Conservation (phyloP, 2,329 filamentous ascomycete genomes). For the Alternaria conjuncta region DNA sequence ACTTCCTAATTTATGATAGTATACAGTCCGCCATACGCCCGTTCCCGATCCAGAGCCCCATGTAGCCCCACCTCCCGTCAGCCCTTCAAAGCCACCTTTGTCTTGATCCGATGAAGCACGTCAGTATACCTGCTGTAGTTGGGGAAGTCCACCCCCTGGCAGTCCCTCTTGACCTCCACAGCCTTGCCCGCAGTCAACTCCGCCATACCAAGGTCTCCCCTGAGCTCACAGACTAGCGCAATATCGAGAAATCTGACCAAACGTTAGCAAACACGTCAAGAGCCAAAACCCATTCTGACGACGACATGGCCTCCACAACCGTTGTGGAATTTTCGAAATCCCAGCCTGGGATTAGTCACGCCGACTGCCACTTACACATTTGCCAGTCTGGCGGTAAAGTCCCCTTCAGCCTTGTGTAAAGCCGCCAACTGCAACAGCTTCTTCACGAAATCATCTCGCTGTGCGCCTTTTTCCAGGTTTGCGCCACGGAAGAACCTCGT, state of each 20-base stretch:
- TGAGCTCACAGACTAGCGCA: conserved; percentile 38
- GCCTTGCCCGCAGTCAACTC: conserved; percentile 30
- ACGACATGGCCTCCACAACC: neutral
- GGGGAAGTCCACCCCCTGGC: conserved; percentile 37
- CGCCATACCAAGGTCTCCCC: conserved; percentile 30
- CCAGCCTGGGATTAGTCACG: neutral
- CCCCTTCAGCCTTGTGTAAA: conserved; percentile 35
- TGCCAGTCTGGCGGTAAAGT: conserved; percentile 31
- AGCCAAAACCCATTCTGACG: neutral
- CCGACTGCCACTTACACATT: conserved; percentile 27
- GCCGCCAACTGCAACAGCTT: conserved; percentile 38
- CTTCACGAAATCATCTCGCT: conserved; percentile 19
- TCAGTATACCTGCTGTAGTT: conserved; percentile 30
- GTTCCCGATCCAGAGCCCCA: neutral
- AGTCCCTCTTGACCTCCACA: conserved; percentile 34
- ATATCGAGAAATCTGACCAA: conserved; percentile 38
- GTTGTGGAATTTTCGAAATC: too few species aligned
- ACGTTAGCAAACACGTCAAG: conserved; percentile 1
- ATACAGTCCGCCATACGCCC: neutral
- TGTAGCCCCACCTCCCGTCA: neutral
- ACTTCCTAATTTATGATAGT: neutral
- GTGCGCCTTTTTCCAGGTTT: conserved; percentile 18
- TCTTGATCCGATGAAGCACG: conserved; percentile 30
- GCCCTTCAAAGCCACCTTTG: conserved; percentile 1
- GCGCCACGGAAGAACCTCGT: conserved; percentile 23